phyloP scores from a whole-genome alignment of 2,329 filamentous ascomycete genomes.

The Aureobasidium sp. region DNA sequence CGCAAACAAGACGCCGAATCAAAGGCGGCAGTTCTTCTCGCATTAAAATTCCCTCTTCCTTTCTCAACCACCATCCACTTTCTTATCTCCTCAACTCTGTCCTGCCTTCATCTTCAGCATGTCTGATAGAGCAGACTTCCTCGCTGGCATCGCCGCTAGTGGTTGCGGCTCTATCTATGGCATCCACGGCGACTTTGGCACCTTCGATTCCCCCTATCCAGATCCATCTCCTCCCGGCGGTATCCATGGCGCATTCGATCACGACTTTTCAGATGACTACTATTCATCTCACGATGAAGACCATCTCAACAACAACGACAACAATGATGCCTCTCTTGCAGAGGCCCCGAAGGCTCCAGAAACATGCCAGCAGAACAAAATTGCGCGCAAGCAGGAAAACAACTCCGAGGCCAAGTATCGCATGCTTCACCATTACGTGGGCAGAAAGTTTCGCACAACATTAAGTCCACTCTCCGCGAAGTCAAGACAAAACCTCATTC shows the following conservation, averaged over 20 bases:
- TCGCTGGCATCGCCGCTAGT: background rate
- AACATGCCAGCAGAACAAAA: too few relatives aligned
- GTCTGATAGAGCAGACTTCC: slow-evolving; percentile 4
- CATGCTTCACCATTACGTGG: background rate
- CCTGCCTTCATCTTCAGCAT: background rate
- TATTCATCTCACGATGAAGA: background rate
- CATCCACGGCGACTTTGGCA: background rate
- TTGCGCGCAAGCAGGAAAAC: background rate
- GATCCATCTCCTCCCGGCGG: background rate
- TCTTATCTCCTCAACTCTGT: background rate
- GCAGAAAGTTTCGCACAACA: background rate
- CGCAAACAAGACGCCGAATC: background rate
- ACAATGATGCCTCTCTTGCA: too few relatives aligned
- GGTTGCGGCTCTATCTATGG: background rate
- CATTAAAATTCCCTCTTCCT: background rate
- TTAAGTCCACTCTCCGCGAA: background rate
- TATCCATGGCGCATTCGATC: background rate
- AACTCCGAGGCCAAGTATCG: too few relatives aligned
- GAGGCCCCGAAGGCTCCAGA: background rate
- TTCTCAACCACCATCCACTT: background rate
- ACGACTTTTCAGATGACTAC: background rate
- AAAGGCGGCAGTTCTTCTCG: background rate
- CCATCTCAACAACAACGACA: background rate
- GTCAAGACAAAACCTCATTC: background rate
- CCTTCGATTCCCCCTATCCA: background rate